Evolutionary conservation across 2,329 filamentous ascomycete species (phyloP).

Genomic region (Pseudogymnoascus pannorum): DNA sequence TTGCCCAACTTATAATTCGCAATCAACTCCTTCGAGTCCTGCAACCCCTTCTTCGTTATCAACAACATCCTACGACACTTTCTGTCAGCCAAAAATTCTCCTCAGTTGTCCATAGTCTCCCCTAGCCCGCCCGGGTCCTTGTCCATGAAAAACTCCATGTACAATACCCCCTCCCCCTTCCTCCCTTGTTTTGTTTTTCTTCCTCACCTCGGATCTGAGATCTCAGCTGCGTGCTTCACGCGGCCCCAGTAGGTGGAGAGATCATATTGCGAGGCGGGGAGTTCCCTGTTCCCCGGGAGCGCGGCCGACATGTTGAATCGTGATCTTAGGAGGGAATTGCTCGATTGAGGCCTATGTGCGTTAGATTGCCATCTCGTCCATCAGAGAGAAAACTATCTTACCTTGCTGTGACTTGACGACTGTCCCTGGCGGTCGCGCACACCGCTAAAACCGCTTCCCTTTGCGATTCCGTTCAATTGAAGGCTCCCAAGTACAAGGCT

Average conservation of each 20-base stretch:
- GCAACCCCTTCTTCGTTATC: conserved; percentile 68
- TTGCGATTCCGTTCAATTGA: not conserved
- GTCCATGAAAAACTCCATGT: conserved; percentile 18
- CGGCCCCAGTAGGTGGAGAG: conserved; percentile 91
- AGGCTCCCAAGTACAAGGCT: not conserved
- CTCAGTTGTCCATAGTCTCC: not conserved
- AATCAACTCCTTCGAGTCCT: conserved; percentile 76
- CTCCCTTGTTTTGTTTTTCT: conserved; percentile 12
- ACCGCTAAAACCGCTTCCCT: not conserved
- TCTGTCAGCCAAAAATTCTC: not conserved
- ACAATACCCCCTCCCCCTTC: conserved; percentile 10
- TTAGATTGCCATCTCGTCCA: not conserved
- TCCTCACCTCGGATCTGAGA: conserved; percentile 87
- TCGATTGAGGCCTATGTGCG: not conserved
- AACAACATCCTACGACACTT: conserved; percentile 66
- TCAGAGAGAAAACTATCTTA: not conserved
- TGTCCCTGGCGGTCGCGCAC: not conserved
- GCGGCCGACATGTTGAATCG: conserved; percentile 52
- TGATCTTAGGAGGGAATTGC: not conserved
- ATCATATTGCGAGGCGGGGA: conserved; percentile 89
- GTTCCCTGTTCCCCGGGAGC: conserved; percentile 63
- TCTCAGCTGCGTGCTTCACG: conserved; percentile 78
- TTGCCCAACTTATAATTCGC: conserved; percentile 81
- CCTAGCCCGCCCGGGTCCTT: conserved; percentile 16
- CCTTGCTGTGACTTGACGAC: not conserved